phyloP scores from a whole-genome alignment of 2,329 filamentous ascomycete species.

The Drechslerella dactyloides region DNA sequence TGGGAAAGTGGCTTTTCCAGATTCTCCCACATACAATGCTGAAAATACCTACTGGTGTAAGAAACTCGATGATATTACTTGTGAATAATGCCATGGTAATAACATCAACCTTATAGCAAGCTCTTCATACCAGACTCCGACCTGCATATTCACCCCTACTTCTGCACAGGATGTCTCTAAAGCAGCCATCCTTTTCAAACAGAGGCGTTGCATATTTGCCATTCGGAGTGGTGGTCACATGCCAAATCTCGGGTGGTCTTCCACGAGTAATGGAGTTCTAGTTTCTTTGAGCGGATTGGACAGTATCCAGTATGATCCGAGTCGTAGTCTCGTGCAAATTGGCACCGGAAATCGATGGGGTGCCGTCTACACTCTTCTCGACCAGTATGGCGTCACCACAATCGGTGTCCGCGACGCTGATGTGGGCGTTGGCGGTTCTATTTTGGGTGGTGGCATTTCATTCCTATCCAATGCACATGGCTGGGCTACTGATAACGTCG shows the following conservation, averaged over 20 bases:
- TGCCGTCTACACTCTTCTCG: constrained; percentile 59
- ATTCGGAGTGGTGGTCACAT: constrained; percentile 66
- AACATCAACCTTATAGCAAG: neutral
- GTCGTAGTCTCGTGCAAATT: constrained; percentile 58
- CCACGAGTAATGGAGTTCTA: constrained; percentile 63
- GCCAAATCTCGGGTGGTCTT: constrained; percentile 61
- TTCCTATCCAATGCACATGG: constrained; percentile 62
- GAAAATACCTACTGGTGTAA: constrained; percentile 17
- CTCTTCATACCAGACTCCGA: constrained; percentile 10
- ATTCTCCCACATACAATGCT: neutral
- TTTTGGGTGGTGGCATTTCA: constrained; percentile 61
- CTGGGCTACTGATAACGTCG: constrained; percentile 63
- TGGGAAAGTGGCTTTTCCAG: constrained; percentile 4
- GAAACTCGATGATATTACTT: neutral
- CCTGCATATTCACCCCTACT: constrained; percentile 15
- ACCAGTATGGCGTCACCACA: constrained; percentile 59
- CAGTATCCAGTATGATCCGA: constrained; percentile 56
- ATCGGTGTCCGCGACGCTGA: constrained; percentile 60
- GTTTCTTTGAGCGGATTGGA: constrained; percentile 62
- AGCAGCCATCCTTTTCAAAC: constrained; percentile 1
- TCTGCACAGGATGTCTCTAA: constrained; percentile 15
- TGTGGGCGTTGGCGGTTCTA: constrained; percentile 61
- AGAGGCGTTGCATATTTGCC: constrained; percentile 59
- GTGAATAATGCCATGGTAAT: neutral
- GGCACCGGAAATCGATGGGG: constrained; percentile 62